Conservation (phyloP, 2,329 filamentous ascomycete species). For the Cryphonectria nitschkei region DNA sequence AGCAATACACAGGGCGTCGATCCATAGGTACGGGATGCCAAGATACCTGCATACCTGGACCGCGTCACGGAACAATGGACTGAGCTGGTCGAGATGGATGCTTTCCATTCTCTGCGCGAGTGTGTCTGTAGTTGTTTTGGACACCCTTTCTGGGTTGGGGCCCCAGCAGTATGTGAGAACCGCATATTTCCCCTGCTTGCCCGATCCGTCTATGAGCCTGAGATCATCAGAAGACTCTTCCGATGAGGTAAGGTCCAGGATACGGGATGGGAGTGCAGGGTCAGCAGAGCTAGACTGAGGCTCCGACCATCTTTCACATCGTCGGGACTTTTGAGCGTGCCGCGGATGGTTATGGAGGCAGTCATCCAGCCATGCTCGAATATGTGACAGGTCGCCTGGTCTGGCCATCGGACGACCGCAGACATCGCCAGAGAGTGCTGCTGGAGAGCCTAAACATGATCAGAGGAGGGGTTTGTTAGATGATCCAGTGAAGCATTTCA, state of each 20-base stretch:
- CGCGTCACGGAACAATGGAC: not conserved
- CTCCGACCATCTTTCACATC: not conserved
- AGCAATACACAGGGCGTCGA: slow-evolving; percentile 9
- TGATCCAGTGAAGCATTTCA: too few species aligned
- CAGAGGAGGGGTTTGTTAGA: not conserved
- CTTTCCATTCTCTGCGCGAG: not conserved
- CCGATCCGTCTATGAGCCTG: slow-evolving; percentile 1
- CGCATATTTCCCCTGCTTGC: slow-evolving; percentile 3
- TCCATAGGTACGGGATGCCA: slow-evolving; percentile 9
- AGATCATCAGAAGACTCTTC: not conserved
- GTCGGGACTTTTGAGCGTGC: not conserved
- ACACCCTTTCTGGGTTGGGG: not conserved
- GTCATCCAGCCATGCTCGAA: slow-evolving; percentile 3
- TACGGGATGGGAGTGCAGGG: not conserved
- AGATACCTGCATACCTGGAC: not conserved
- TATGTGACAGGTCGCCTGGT: slow-evolving; percentile 5
- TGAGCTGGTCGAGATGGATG: not conserved
- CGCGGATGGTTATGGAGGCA: slow-evolving; percentile 3
- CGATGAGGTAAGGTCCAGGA: not conserved
- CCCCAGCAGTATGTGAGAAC: slow-evolving; percentile 14
- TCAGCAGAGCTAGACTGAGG: too few species aligned
- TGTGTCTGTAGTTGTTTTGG: not conserved
- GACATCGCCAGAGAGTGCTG: not conserved
- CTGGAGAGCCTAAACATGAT: not conserved
- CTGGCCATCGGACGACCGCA: slow-evolving; percentile 1